Evolutionary conservation across 2,329 filamentous ascomycete genomes (phyloP).

Genomic region (Colletotrichum theobromicola): DNA sequence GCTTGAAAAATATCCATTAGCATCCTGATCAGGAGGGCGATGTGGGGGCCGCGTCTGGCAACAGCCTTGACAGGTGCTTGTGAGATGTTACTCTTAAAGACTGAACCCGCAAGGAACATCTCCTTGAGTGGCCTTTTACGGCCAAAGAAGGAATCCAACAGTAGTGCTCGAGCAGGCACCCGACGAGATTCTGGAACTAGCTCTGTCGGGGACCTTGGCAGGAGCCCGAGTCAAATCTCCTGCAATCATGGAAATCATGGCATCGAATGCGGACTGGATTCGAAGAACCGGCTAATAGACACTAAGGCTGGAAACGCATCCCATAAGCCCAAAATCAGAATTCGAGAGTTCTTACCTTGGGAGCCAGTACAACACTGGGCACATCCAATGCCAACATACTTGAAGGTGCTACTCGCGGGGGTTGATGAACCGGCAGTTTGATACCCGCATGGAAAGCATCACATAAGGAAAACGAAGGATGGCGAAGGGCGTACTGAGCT

Average conservation of each 20-base stretch:
- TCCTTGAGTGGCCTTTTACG: background rate
- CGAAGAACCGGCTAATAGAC: background rate
- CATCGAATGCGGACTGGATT: background rate
- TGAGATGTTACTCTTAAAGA: background rate
- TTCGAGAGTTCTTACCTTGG: background rate
- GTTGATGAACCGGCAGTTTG: background rate
- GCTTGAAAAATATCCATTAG: background rate
- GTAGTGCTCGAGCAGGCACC: background rate
- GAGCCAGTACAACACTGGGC: background rate
- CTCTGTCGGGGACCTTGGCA: background rate
- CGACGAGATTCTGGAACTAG: background rate
- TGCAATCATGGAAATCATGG: background rate
- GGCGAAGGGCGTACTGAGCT: background rate
- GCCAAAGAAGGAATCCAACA: background rate
- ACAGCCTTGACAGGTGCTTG: background rate
- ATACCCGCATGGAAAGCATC: background rate
- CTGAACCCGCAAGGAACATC: background rate
- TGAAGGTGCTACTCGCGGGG: background rate
- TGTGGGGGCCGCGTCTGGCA: background rate
- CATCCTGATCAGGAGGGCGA: background rate
- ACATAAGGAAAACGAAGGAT: too few relatives aligned
- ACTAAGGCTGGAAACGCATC: background rate
- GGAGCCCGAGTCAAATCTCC: background rate
- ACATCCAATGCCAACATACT: background rate
- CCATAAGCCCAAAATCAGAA: background rate